These are phyloP conservation scores for Graphilbum ipis-grandicollis DNA, from an alignment of 2,329 filamentous ascomycete genomes.

Conservation along the genomic window DNA sequence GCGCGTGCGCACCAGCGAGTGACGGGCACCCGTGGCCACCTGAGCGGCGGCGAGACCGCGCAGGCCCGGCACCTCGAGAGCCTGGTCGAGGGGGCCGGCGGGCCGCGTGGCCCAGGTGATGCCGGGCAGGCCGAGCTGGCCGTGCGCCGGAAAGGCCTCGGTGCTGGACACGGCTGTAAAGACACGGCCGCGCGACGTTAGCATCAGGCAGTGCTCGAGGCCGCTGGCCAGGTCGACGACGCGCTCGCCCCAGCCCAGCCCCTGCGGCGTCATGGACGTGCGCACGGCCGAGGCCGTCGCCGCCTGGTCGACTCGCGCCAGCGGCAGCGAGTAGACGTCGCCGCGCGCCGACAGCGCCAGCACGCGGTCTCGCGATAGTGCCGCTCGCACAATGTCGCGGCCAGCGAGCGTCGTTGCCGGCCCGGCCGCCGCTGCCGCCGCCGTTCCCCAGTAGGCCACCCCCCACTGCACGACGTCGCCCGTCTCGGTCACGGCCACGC, in stretches of 20 bases:
- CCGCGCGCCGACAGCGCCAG: conserved; percentile 61
- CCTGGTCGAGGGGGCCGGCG: conserved; percentile 59
- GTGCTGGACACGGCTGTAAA: conserved; percentile 77
- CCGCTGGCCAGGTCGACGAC: conserved; percentile 61
- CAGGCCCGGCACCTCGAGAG: conserved; percentile 60
- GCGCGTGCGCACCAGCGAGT: conserved; percentile 64
- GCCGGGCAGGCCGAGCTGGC: conserved; percentile 76
- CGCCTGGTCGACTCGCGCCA: conserved; percentile 52
- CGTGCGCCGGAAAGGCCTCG: conserved; percentile 60
- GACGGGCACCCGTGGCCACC: conserved; percentile 72
- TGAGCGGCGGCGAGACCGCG: conserved; percentile 52
- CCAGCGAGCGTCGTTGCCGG: conserved; percentile 62
- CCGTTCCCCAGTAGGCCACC: conserved; percentile 33
- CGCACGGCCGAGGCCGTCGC: conserved; percentile 20
- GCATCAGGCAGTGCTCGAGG: conserved; percentile 68
- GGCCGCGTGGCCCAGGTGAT: conserved; percentile 67
- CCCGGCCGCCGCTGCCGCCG: neutral
- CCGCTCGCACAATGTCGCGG: conserved; percentile 61
- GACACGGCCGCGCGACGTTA: conserved; percentile 71
- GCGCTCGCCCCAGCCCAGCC: conserved; percentile 51
- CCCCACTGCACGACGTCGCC: conserved; percentile 93
- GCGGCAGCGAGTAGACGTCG: conserved; percentile 69
- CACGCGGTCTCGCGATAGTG: conserved; percentile 67
- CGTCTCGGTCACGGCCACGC: conserved; percentile 71
- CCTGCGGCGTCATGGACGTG: conserved; percentile 40